A percentile compares a stretch with the other conserved stretches of the same genome.
These are phyloP conservation scores for Pharus latifolius DNA, from an alignment of 176 grass and related monocot genomes.

Conservation along the genomic window DNA sequence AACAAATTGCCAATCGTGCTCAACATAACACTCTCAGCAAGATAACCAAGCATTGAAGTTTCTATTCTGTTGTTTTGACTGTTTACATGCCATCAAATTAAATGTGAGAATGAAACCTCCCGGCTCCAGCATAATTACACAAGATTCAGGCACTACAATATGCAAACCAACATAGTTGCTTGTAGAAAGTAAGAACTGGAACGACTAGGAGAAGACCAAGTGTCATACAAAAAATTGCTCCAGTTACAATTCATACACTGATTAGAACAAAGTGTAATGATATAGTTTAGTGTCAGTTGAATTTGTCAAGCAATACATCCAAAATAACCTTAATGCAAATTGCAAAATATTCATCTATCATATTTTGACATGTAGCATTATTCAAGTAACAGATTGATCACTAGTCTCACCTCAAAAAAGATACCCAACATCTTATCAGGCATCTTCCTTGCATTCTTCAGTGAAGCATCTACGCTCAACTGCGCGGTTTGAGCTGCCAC, in stretches of 20 bases:
- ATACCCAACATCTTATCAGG: slow-evolving; percentile 89
- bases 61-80: not conserved
- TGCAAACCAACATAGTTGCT: not conserved
- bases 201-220: not conserved
- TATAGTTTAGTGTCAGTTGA: no score
- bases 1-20: not conserved
- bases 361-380: no score
- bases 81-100: not conserved
- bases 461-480: slow-evolving; percentile 52
- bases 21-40: not conserved
- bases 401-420: slow-evolving; percentile 77
- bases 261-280: not conserved
- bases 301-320: no score
- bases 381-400: no score
- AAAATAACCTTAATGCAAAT: no score
- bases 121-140: not conserved
- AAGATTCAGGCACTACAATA: not conserved
- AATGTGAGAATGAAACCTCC: not conserved
- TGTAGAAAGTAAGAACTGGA: not conserved
- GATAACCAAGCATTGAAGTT: not conserved
- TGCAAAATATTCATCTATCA: no score
- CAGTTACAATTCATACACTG: no score
- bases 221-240: no score
- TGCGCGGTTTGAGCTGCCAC: slow-evolving; percentile 24
- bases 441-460: slow-evolving; percentile 50